Evolutionary conservation across 768 basidiomycete species (phyloP), one percentile per base, ranked within the genome.

Genomic region (Cubamyces sp.): DNA sequence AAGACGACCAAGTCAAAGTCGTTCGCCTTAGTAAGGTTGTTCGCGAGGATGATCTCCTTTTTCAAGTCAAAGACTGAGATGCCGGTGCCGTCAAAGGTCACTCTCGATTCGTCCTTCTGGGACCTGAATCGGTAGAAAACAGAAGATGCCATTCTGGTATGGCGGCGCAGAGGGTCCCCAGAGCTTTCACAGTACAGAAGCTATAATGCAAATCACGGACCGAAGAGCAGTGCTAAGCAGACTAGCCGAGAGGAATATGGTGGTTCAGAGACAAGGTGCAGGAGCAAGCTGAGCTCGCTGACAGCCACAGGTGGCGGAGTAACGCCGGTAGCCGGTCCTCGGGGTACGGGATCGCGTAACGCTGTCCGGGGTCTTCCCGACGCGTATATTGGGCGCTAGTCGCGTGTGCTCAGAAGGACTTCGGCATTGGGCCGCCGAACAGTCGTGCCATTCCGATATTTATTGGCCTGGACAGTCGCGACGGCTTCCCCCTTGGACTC

Each of bases 61-160:
- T 99, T 99, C 77, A 99, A 82, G 78, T 99, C 97, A 82, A 98
- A 98, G 69, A 98, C 94, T 72, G 95, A 95, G 73, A 99, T 98
- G 65, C 94, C 94, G 68, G 96, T 98, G 71, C 97, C 97, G 74
- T 99, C 96, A 81, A 99, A 98, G 56, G 93, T 89, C 75, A 99
- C 88, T 73, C 94, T 83, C 60, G 94, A 95, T 77, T 98, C 96
- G 79, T 92, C 88, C 80, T 84, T 92, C 75, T 93, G 90, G 68
- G 94, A 94, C 75, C 88, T 92, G 88, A 97, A 99, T 79, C 90
- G 91, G 87, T 96, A 98, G 79, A 94, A 97, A 74, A 98, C 94
- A 78, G 93, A 94, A 72, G 95, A 96, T 71, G 92, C 86, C 92
- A 90, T 90, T 64, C 14, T 21, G 48, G 54, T 57, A 67, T 66